These are phyloP conservation scores for Ophidiomyces ophidiicola DNA, from an alignment of 2,329 filamentous ascomycete species.

Conservation along the genomic window DNA sequence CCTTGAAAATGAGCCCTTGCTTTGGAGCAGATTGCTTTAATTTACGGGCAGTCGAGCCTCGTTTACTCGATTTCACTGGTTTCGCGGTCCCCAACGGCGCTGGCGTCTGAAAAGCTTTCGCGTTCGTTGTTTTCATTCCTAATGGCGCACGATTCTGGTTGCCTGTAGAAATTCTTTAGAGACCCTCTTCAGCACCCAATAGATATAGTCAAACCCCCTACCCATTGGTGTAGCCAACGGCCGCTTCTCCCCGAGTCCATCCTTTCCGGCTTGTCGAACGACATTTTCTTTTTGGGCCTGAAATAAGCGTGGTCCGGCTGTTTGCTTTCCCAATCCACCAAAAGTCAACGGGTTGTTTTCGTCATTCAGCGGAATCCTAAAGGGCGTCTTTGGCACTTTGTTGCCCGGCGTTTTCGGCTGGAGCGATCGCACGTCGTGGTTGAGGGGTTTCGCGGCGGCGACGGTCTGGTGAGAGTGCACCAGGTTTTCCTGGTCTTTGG, in stretches of 20 bases:
- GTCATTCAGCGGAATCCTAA: slow-evolving; percentile 65
- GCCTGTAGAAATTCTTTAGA: slow-evolving; percentile 32
- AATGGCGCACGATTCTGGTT: slow-evolving; percentile 65
- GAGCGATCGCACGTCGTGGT: slow-evolving; percentile 50
- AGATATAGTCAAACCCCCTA: slow-evolving; percentile 35
- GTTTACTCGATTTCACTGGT: slow-evolving; percentile 50
- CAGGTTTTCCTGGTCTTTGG: slow-evolving; percentile 79
- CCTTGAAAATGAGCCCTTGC: not conserved
- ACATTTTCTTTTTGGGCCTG: slow-evolving; percentile 41
- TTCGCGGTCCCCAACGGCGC: slow-evolving; percentile 48
- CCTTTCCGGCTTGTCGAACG: slow-evolving; percentile 43
- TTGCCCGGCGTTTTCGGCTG: slow-evolving; percentile 67
- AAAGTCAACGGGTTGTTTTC: slow-evolving; percentile 59
- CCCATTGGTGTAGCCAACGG: slow-evolving; percentile 70
- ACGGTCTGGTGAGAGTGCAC: slow-evolving; percentile 61
- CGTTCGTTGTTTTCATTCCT: slow-evolving; percentile 93
- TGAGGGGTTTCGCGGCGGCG: slow-evolving; percentile 58
- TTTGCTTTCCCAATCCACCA: slow-evolving; percentile 39
- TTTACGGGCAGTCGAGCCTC: slow-evolving; percentile 48
- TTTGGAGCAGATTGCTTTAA: slow-evolving; percentile 39
- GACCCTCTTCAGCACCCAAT: slow-evolving; percentile 1
- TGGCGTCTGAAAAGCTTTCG: slow-evolving; percentile 61
- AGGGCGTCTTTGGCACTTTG: slow-evolving; percentile 68
- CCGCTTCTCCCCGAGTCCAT: slow-evolving; percentile 43
- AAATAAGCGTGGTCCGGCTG: slow-evolving; percentile 31